These are phyloP conservation scores for Wallacemonas collosoma DNA, from an alignment of 208 protist species.

Conservation along the genomic window DNA sequence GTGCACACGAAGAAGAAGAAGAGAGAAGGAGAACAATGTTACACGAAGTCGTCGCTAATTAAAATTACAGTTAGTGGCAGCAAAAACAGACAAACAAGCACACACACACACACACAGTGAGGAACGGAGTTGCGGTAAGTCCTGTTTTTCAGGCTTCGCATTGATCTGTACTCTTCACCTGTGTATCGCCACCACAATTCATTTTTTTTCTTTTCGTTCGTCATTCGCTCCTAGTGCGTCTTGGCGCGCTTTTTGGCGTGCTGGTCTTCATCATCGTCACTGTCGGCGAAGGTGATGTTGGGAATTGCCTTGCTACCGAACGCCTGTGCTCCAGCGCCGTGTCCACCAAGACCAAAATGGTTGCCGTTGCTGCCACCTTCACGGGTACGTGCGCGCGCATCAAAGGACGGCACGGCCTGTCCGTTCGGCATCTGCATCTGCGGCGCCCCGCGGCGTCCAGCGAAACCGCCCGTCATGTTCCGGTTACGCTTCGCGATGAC, in stretches of 20 bases:
- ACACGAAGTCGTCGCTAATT: not conserved
- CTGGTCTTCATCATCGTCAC: conserved; percentile 58
- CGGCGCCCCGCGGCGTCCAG: conserved; percentile 33
- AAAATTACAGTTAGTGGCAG: not conserved
- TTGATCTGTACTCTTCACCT: too few relatives aligned
- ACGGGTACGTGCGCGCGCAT: conserved; percentile 10
- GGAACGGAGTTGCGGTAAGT: too few relatives aligned
- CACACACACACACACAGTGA: not conserved
- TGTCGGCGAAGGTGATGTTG: conserved; percentile 70
- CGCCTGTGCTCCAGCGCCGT: conserved; percentile 27
- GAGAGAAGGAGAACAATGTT: conserved; percentile 11
- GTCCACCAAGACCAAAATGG: conserved; percentile 49
- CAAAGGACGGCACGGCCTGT: conserved; percentile 26
- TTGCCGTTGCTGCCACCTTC: conserved; percentile 21
- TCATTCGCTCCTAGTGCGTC: conserved; percentile 12
- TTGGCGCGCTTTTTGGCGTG: conserved; percentile 40
- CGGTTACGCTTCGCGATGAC: conserved; percentile 63
- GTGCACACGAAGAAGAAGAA: not conserved
- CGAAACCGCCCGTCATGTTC: conserved; percentile 63
- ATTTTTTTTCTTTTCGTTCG: conserved; percentile 15
- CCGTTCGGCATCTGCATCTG: conserved; percentile 56
- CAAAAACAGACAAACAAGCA: not conserved
- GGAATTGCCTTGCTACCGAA: conserved; percentile 46
- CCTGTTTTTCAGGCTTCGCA: too few relatives aligned
- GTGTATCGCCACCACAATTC: not conserved